Base-by-base conservation (phyloP, 2,329 filamentous ascomycete genomes). In the Gaeumannomyces tritici region DNA sequence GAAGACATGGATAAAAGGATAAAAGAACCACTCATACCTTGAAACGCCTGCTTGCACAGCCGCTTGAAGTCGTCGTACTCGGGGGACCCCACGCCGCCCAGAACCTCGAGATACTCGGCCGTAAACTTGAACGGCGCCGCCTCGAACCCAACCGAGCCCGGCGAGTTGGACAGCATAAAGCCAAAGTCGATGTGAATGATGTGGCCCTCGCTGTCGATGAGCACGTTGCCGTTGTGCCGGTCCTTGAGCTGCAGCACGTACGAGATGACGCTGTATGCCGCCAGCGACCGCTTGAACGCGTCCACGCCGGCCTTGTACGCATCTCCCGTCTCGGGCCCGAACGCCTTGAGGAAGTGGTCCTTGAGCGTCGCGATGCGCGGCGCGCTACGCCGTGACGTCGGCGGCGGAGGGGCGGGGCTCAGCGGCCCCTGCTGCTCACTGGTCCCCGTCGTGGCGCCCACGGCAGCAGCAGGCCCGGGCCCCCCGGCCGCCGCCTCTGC, bases 111-210 rank as follows among this genome's bases (percentile, higher is more conserved):
- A 71, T 95, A 95, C 70, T 95, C 90, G 66, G 92, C 85, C 1
- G 90, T 75, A 29, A 95, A 79, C 77, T 95, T 95, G 75, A 95
- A 95, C 1, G 90, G 90, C 5, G 90, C 90, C 18, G 90, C 90
- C 75, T 95, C 90, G 69, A 95, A 95, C 2, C 89, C 90, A 71
- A 95, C 90, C 11, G 87, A 89, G 0, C 90, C 90, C 0, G 90
- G 90, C 1, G 89, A 92, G 73, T 95, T 95, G 58, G 89, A 93
- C 42, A 95, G 79, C 89, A 95, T 93, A 73, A 95, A 95, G 62
- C 90, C 90, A 73, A 95, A 95, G 74, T 95, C 90, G 65, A 95
- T 95, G 71, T 95, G 90, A 64, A 95, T 87, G 63, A 93, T 92
- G 71, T 95, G 90, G 12, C 90, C 90, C 72, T 91, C 88, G 69